phyloP scores from a whole-genome alignment of 805 yeast species.

The Ogataea thermomethanolica region DNA sequence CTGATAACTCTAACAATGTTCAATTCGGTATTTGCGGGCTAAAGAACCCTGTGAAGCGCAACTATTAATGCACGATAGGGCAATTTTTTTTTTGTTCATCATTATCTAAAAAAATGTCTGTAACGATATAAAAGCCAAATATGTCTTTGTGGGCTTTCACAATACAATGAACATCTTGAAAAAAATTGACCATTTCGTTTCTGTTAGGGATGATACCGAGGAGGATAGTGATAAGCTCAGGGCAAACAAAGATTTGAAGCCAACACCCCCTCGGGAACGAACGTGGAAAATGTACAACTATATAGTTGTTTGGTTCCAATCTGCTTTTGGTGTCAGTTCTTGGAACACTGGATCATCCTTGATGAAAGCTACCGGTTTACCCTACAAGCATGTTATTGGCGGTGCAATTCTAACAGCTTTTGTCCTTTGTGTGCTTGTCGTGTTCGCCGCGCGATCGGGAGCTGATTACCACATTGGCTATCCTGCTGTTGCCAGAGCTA shows the following conservation, averaged over 20 bases:
- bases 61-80: background rate
- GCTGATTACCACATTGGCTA: conserved; percentile 35
- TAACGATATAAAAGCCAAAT: no score
- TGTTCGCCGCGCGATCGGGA: conserved; percentile 20
- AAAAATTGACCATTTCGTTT: conserved; percentile 22
- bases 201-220: conserved; percentile 19
- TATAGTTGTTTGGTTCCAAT: conserved; percentile 25
- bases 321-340: conserved; percentile 27
- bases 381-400: conserved; percentile 20
- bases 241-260: conserved; percentile 39
- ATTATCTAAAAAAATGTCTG: no score
- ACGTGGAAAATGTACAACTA: conserved; percentile 34
- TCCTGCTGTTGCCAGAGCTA: conserved; percentile 36
- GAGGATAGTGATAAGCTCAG: conserved; percentile 23
- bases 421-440: conserved; percentile 15
- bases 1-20: no score
- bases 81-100: no score
- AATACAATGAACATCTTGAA: conserved; percentile 27
- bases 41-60: background rate
- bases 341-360: conserved; percentile 31
- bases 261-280: conserved; percentile 34
- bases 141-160: no score
- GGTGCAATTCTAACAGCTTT: conserved; percentile 14
- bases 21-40: no score
- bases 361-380: conserved; percentile 23